phyloP scores from a whole-genome alignment of 2,329 filamentous ascomycete genomes.

The Beauveria bassiana region DNA sequence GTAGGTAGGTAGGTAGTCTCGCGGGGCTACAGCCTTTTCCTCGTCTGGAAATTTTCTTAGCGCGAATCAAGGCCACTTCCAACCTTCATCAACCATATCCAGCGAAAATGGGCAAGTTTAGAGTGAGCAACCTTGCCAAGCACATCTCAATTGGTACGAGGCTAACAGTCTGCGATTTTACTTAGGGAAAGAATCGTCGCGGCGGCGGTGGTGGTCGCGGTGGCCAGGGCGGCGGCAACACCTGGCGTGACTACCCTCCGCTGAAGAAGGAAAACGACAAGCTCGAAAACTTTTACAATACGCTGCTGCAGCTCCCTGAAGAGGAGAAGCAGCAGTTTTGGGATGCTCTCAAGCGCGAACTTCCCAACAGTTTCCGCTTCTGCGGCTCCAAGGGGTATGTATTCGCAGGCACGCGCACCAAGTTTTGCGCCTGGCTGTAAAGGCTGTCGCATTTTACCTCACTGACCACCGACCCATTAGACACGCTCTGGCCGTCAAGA shows the following conservation, averaged over 20 bases:
- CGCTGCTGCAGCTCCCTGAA: conserved; percentile 65
- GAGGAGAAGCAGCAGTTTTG: conserved; percentile 78
- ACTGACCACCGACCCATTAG: conserved; percentile 30
- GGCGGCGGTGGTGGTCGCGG: conserved; percentile 30
- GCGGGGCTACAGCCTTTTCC: not conserved
- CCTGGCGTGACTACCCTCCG: conserved; percentile 29
- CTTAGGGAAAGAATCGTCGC: conserved; percentile 28
- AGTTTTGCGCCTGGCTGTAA: not conserved
- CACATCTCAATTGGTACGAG: not conserved
- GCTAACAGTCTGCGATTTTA: not conserved
- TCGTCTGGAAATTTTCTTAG: conserved; percentile 9
- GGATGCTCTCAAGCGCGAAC: conserved; percentile 70
- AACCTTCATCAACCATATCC: not conserved
- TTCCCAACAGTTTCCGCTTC: conserved; percentile 97
- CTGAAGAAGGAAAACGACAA: conserved; percentile 73
- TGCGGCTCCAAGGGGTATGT: conserved; percentile 82
- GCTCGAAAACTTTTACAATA: conserved; percentile 81
- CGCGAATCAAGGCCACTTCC: not conserved
- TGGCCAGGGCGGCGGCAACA: conserved; percentile 14
- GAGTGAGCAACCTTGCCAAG: not conserved
- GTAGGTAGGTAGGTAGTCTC: too few relatives aligned
- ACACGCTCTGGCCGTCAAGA: conserved; percentile 86
- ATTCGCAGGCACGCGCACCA: not conserved
- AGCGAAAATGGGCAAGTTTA: conserved; percentile 10
- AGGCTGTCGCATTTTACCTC: not conserved